Evolutionary conservation across 208 protist species (phyloP).

Genomic region (Plasmodiophora brassicae): DNA sequence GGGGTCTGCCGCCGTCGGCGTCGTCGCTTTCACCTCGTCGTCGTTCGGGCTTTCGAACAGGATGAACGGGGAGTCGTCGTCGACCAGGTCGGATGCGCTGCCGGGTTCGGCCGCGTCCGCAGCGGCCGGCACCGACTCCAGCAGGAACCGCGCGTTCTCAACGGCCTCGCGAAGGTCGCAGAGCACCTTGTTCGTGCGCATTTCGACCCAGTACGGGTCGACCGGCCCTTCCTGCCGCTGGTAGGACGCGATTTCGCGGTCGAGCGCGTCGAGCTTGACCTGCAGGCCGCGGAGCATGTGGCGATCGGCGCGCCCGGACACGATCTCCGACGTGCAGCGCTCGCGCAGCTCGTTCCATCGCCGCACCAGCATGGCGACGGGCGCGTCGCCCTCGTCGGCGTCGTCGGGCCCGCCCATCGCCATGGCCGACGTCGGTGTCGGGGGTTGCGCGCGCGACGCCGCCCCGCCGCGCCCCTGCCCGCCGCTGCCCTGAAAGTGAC

Average conservation of each 20-base stretch:
- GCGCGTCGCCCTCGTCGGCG: neutral
- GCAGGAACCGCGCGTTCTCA: neutral
- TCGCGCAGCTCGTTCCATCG: neutral
- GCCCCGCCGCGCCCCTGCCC: too few relatives aligned
- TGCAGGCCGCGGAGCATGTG: neutral
- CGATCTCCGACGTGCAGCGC: neutral
- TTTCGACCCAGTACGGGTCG: neutral
- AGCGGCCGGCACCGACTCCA: neutral
- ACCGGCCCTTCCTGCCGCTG: neutral
- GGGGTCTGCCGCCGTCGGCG: neutral
- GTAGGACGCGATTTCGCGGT: neutral
- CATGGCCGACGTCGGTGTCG: too few relatives aligned
- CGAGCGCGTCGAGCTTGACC: neutral
- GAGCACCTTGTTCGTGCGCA: neutral
- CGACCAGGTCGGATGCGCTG: neutral
- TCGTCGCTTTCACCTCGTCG: neutral
- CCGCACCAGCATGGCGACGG: neutral
- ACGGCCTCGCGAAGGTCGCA: neutral
- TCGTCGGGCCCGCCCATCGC: neutral
- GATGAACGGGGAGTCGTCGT: neutral
- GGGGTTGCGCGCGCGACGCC: too few relatives aligned
- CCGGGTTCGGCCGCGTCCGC: neutral
- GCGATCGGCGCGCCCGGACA: neutral
- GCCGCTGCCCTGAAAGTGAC: too few relatives aligned
- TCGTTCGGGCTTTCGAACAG: neutral